A percentile compares a stretch with the other conserved stretches of the same genome.
phyloP scores from a whole-genome alignment of 441 rosid genomes.

The Raphanus hybrid region DNA sequence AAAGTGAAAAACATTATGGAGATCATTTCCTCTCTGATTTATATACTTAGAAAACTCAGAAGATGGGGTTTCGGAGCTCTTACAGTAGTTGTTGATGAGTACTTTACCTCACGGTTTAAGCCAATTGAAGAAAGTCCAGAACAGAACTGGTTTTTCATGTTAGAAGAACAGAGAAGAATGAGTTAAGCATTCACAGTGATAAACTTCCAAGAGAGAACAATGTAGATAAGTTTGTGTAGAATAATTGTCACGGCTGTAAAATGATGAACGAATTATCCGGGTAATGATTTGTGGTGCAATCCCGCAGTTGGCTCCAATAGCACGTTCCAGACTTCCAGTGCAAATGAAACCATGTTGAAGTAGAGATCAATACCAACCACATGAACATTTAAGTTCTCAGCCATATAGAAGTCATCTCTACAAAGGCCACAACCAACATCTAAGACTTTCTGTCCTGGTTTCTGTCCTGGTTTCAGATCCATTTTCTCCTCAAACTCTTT shows the following conservation, averaged over 20 bases:
- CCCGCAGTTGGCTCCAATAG: conserved; percentile 84
- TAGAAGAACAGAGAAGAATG: neutral
- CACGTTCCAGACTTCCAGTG: conserved; percentile 89
- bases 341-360: conserved; percentile 89
- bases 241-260: too few species aligned
- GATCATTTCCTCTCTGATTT: too few species aligned
- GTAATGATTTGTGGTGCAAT: conserved; percentile 86
- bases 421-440: conserved; percentile 99
- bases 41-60: too few species aligned
- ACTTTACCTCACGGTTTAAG: conserved; percentile 82
- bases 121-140: conserved; percentile 91
- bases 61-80: too few species aligned
- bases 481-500: conserved; percentile 90
- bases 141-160: conserved; percentile 66
- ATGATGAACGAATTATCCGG: too few species aligned
- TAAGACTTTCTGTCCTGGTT: too few species aligned
- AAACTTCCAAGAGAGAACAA: conserved; percentile 1
- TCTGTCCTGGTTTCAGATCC: conserved; percentile 82
- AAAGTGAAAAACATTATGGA: too few species aligned
- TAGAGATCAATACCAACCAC: too few species aligned
- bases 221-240: too few species aligned
- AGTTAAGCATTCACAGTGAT: neutral
- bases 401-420: conserved; percentile 87
- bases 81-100: too few species aligned
- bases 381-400: too few species aligned